These are phyloP conservation scores for Clavispora phyllophila DNA, from an alignment of 805 yeast genomes.

Conservation along the genomic window DNA sequence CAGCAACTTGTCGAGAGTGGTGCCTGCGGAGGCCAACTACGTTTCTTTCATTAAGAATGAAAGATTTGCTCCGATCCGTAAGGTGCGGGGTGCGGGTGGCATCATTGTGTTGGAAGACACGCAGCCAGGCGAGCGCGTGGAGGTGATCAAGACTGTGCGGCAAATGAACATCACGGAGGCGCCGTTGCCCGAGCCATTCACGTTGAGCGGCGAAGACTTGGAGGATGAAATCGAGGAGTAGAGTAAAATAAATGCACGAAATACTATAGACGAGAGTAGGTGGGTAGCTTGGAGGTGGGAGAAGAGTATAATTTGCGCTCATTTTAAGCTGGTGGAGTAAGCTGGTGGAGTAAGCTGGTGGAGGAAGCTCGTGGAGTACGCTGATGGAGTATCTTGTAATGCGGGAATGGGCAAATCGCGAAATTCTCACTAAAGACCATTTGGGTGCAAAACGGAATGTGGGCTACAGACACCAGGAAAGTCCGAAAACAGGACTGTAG, in stretches of 20 bases:
- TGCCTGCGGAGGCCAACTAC: constrained; percentile 83
- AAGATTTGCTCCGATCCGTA: constrained; percentile 79
- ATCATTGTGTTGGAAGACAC: constrained; percentile 67
- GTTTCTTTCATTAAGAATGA: constrained; percentile 71
- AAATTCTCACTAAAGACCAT: too few relatives aligned
- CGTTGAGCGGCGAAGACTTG: constrained; percentile 51
- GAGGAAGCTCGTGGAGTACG: too few relatives aligned
- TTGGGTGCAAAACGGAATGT: too few relatives aligned
- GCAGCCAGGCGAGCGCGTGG: constrained; percentile 54
- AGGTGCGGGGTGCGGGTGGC: constrained; percentile 64
- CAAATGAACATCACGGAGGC: constrained; percentile 72
- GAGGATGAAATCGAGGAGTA: constrained; percentile 27
- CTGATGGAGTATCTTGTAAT: too few relatives aligned
- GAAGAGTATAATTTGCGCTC: too few relatives aligned
- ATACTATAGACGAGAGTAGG: too few relatives aligned
- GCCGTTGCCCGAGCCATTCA: constrained; percentile 67
- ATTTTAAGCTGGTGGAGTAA: too few relatives aligned
- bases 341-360: too few relatives aligned
- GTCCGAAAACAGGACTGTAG: too few relatives aligned
- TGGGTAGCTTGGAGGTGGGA: too few relatives aligned
- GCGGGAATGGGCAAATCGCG: too few relatives aligned
- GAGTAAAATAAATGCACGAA: neutral
- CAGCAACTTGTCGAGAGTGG: constrained; percentile 77
- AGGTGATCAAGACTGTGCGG: constrained; percentile 76
- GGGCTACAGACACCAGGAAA: too few relatives aligned